These are phyloP conservation scores for Allium fistulosum DNA, from an alignment of 106 monocot genomes.

Conservation along the genomic window DNA sequence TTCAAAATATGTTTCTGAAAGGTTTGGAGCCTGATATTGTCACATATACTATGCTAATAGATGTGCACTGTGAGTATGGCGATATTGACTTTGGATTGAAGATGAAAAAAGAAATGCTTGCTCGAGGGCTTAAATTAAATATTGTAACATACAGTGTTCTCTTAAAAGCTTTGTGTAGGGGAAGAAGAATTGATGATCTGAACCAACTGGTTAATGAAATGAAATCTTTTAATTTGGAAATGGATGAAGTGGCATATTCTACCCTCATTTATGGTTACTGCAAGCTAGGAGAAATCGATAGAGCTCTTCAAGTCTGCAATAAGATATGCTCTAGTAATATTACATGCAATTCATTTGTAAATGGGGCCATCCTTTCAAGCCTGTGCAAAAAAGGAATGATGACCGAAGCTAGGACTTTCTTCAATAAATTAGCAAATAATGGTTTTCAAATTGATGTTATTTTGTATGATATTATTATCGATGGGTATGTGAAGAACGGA, in stretches of 20 bases:
- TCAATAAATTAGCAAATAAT: slow-evolving; percentile 24
- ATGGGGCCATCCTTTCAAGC: slow-evolving; percentile 45
- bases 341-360: slow-evolving; percentile 36
- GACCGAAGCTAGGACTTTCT: slow-evolving; percentile 41
- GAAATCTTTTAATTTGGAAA: slow-evolving; percentile 36
- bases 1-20: slow-evolving; percentile 28
- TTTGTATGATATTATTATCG: slow-evolving; percentile 60
- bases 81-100: slow-evolving; percentile 44
- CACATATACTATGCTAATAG: slow-evolving; percentile 66
- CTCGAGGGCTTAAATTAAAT: slow-evolving; percentile 39
- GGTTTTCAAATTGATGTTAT: slow-evolving; percentile 24
- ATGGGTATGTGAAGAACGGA: slow-evolving; percentile 52
- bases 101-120: slow-evolving; percentile 38
- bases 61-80: slow-evolving; percentile 38
- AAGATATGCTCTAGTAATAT: slow-evolving; percentile 32
- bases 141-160: slow-evolving; percentile 66
- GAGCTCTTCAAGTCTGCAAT: slow-evolving; percentile 41
- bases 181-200: slow-evolving; percentile 31
- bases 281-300: slow-evolving; percentile 51
- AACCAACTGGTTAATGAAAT: slow-evolving; percentile 54
- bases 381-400: slow-evolving; percentile 45
- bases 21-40: slow-evolving; percentile 59
- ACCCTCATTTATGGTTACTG: slow-evolving; percentile 62
- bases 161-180: slow-evolving; percentile 43
- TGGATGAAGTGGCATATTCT: slow-evolving; percentile 72